These are phyloP conservation scores for Phytopythium cucurbitacearum DNA, from an alignment of 352 stramenopile genomes.

Conservation along the genomic window DNA sequence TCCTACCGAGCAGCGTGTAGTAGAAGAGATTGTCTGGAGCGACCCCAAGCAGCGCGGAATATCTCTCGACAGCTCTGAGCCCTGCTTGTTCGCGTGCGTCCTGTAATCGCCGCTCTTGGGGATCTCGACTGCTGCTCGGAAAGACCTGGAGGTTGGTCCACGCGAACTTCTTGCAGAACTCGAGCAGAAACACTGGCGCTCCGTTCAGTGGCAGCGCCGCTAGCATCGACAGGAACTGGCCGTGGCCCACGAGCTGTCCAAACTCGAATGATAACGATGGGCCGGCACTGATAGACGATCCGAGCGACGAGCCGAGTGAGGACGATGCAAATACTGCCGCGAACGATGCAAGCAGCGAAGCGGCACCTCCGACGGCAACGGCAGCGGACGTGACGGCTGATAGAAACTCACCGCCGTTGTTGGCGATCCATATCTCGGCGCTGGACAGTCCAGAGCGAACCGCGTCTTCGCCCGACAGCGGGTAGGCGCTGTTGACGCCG, in stretches of 20 bases:
- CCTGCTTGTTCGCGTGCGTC: no score
- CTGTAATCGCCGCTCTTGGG: no score
- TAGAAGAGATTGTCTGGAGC: constrained; percentile 40
- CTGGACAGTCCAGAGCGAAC: constrained; percentile 15
- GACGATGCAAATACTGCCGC: constrained; percentile 6
- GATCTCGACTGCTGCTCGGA: not conserved
- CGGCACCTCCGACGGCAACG: constrained; percentile 23
- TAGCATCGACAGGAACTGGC: constrained; percentile 48
- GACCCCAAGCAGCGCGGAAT: constrained; percentile 15
- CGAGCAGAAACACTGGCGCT: constrained; percentile 31
- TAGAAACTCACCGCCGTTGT: constrained; percentile 28
- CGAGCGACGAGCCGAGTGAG: no score
- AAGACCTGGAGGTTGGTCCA: constrained; percentile 58
- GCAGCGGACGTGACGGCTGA: constrained; percentile 20
- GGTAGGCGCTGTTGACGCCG: constrained; percentile 42
- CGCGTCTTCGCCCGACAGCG: constrained; percentile 19
- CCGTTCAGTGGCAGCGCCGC: constrained; percentile 37
- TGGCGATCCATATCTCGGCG: constrained; percentile 38
- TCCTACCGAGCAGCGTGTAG: constrained; percentile 33
- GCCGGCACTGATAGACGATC: constrained; percentile 5
- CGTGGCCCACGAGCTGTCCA: constrained; percentile 30
- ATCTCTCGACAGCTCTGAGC: no score
- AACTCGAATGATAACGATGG: constrained; percentile 23
- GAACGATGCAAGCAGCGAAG: constrained; percentile 15
- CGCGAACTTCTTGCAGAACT: constrained; percentile 43